phyloP scores from a whole-genome alignment of 345 rosid genomes.

The Lepidium didymum region DNA sequence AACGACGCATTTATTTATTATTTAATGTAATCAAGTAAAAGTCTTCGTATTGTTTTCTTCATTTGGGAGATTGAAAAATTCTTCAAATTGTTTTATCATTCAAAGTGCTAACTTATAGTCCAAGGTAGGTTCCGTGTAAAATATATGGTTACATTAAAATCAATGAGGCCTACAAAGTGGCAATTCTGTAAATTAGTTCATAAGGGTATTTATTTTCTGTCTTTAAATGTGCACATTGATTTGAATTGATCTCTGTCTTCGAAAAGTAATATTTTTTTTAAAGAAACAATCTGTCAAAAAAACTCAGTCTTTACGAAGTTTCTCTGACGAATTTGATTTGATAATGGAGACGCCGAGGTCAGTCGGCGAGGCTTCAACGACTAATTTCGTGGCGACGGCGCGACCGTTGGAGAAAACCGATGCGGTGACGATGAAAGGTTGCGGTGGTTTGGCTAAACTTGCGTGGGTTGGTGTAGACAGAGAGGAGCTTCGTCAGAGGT shows the following conservation, averaged over 20 bases:
- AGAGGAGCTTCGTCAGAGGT: conserved; percentile 52
- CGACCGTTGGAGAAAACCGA: conserved; percentile 40
- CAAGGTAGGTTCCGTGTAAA: neutral
- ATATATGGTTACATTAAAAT: neutral
- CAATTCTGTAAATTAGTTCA: neutral
- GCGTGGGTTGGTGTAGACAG: conserved; percentile 58
- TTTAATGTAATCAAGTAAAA: neutral
- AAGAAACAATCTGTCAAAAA: conserved; percentile 1
- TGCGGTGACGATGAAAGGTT: conserved; percentile 36
- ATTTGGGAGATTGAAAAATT: too few species aligned
- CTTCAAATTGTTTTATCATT: neutral
- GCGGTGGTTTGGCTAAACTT: conserved; percentile 67
- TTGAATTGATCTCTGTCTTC: conserved; percentile 14
- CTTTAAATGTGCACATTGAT: conserved; percentile 7
- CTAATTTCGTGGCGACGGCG: conserved; percentile 41
- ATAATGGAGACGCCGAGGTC: conserved; percentile 30
- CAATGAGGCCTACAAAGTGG: neutral
- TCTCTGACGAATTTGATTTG: neutral
- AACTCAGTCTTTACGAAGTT: neutral
- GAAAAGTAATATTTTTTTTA: neutral
- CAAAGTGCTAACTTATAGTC: neutral
- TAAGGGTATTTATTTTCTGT: neutral
- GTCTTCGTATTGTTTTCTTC: too few species aligned
- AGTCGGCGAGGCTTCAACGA: conserved; percentile 37
- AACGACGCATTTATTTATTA: neutral